Percentiles rank a stretch among this genome's conserved stretches.
Conservation (phyloP, 2,329 filamentous ascomycete genomes). For the Curvularia sp. region DNA sequence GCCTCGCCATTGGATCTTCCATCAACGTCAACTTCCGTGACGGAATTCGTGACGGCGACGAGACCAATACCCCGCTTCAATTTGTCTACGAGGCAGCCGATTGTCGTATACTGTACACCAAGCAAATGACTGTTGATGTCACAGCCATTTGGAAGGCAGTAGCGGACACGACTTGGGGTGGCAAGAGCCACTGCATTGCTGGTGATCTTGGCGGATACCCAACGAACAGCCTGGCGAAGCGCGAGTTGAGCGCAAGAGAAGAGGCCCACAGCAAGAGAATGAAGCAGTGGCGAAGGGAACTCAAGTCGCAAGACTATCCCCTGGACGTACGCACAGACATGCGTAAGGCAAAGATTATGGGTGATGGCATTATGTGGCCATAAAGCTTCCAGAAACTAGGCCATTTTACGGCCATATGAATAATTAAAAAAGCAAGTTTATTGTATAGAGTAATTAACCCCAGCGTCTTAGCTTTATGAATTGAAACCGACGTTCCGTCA, state of each 20-base stretch:
- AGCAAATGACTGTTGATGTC: conserved; percentile 61
- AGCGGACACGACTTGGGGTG: conserved; percentile 46
- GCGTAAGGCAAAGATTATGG: conserved; percentile 26
- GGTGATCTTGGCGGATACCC: conserved; percentile 34
- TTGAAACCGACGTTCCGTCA: too few relatives aligned
- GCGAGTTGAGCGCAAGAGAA: conserved; percentile 34
- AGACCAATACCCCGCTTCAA: conserved; percentile 59
- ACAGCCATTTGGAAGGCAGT: conserved; percentile 61
- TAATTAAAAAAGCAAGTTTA: too few relatives aligned
- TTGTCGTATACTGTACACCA: conserved; percentile 67
- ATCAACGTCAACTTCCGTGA: conserved; percentile 50
- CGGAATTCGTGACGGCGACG: conserved; percentile 54
- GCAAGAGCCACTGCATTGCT: conserved; percentile 42
- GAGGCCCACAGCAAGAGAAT: conserved; percentile 36
- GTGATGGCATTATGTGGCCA: conserved; percentile 38
- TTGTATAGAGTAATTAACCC: too few relatives aligned
- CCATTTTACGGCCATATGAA: too few relatives aligned
- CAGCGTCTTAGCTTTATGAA: too few relatives aligned
- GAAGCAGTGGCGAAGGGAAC: conserved; percentile 39
- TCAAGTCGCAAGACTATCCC: conserved; percentile 42
- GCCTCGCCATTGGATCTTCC: conserved; percentile 30
- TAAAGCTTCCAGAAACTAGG: conserved; percentile 4
- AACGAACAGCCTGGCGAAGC: conserved; percentile 29
- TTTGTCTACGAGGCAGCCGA: conserved; percentile 68
- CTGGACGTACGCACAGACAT: conserved; percentile 47